A percentile compares a stretch with the other conserved stretches of the same genome.
phyloP scores from a whole-genome alignment of 163 green algal genomes.

The Scenedesmus sp. region DNA sequence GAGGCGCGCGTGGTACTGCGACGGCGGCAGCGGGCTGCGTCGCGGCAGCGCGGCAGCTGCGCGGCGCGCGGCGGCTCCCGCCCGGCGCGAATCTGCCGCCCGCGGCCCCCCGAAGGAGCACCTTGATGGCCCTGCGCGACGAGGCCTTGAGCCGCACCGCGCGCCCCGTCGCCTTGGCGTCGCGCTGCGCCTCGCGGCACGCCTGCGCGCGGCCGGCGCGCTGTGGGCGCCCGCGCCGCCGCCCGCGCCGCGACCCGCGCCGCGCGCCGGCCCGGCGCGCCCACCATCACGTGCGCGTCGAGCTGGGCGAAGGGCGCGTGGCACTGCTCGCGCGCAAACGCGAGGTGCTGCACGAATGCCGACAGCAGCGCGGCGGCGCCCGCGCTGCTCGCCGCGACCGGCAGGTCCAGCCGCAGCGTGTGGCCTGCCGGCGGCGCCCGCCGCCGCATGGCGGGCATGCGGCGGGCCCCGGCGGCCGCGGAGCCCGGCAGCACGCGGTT shows the following conservation, averaged over 20 bases:
- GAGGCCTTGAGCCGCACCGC: slow-evolving; percentile 2
- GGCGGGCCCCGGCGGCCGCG: too few relatives aligned
- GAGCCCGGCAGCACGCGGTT: too few relatives aligned
- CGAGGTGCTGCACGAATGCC: slow-evolving; percentile 22
- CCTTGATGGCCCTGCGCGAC: slow-evolving; percentile 14
- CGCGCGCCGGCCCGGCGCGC: neutral
- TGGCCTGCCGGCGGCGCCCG: too few relatives aligned
- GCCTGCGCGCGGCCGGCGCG: slow-evolving; percentile 2
- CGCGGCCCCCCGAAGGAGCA: neutral
- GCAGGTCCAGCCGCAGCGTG: too few relatives aligned
- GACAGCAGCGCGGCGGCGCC: slow-evolving; percentile 18
- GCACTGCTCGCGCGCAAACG: slow-evolving; percentile 31
- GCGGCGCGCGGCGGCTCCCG: neutral
- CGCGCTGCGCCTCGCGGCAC: slow-evolving; percentile 21
- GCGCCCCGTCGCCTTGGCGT: slow-evolving; percentile 2
- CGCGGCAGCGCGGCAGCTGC: neutral
- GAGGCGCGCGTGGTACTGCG: slow-evolving; percentile 27
- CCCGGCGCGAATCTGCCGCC: neutral
- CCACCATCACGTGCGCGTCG: slow-evolving; percentile 20
- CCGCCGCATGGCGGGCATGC: too few relatives aligned
- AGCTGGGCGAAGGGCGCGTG: slow-evolving; percentile 23
- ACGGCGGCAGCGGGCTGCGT: neutral
- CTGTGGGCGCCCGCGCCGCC: too few relatives aligned
- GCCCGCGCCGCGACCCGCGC: too few relatives aligned
- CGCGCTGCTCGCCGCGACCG: neutral